Evolutionary conservation across 352 stramenopile genomes (phyloP), one percentile per base, ranked within the genome.

Genomic region (Nothophytophthora sp.): DNA sequence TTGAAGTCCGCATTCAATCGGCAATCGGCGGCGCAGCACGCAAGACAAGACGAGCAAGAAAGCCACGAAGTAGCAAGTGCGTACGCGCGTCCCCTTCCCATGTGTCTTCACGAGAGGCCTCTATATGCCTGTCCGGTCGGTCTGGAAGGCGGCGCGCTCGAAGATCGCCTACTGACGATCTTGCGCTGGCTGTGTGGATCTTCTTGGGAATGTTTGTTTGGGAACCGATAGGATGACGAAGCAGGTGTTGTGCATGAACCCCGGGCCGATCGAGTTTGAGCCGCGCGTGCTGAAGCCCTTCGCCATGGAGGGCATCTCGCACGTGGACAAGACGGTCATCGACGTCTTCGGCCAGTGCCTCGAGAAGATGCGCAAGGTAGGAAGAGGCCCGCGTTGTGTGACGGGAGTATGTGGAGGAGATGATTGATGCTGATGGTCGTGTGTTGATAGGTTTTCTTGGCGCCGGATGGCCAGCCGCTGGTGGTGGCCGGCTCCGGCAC

Each of bases 281-380:
- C 60, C 63, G 35, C 73, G 79, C 41, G 81, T 91, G 70, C 74
- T 91, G 30, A 67, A 81, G 38, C 59, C 69, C 28, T 91, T 91
- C 65, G 67, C 73, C 39, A 72, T 77, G 55, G 77, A 88, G 30
- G 81, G 81, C 50, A 84, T 91, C 55, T 91, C 81, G 15, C 81
- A 91, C 56, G 81, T 91, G 52, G 81, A 91, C 60, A 86, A 87
- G 67, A 71, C 53, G 28, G 79, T 89, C 28, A 84, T 91, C 37
- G 77, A 89, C 39, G 66, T 88, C 12, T 91, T 91, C 53, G 77
- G 77, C 29, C 70, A 86, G 50, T 86, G 68, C 18, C 72, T 91
- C 19, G 81, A 91, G 67, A 89, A 91, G 73, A 83, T 89, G 73
- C 81, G 81, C 60, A 85, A 89, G 55, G n/a, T n/a, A n/a, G n/a